Evolutionary conservation across 2,329 filamentous ascomycete species (phyloP).

Genomic region (Herpotrichia juniperi): DNA sequence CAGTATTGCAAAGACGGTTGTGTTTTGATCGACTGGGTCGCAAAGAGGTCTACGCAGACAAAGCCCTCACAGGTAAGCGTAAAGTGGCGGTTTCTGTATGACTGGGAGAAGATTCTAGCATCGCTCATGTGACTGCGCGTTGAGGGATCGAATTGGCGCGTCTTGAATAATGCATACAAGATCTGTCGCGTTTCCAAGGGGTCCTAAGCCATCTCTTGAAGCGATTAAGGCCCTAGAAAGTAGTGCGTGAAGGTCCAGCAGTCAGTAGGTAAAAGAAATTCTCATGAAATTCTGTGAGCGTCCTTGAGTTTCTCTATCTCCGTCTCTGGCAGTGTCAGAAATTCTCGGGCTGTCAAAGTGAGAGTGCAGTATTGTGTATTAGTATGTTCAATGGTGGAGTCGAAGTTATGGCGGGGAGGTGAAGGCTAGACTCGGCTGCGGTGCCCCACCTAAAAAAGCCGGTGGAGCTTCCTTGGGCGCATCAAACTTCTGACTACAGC

Average conservation of each 20-base stretch:
- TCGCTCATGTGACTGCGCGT: conserved; percentile 39
- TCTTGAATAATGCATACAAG: conserved; percentile 1
- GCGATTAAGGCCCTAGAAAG: no score
- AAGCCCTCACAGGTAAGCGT: background rate
- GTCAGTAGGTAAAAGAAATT: no score
- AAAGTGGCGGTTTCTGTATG: background rate
- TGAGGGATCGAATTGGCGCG: conserved; percentile 5
- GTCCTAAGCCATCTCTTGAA: no score
- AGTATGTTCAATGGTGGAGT: background rate
- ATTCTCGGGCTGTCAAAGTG: no score
- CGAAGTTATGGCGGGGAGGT: background rate
- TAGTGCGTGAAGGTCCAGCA: no score
- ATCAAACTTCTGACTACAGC: background rate
- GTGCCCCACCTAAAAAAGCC: conserved; percentile 15
- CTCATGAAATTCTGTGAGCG: no score
- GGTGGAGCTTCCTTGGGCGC: background rate
- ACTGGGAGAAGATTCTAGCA: conserved; percentile 32
- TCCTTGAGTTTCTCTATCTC: no score
- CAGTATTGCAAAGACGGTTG: background rate
- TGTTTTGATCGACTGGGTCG: background rate
- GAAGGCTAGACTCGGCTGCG: conserved; percentile 7
- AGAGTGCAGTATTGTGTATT: no score
- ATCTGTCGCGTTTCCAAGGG: background rate
- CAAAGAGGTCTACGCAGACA: background rate
- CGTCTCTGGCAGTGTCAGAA: no score